These are phyloP conservation scores for Alloteropsis semialata DNA, from an alignment of 176 grass and related monocot species.

Conservation along the genomic window DNA sequence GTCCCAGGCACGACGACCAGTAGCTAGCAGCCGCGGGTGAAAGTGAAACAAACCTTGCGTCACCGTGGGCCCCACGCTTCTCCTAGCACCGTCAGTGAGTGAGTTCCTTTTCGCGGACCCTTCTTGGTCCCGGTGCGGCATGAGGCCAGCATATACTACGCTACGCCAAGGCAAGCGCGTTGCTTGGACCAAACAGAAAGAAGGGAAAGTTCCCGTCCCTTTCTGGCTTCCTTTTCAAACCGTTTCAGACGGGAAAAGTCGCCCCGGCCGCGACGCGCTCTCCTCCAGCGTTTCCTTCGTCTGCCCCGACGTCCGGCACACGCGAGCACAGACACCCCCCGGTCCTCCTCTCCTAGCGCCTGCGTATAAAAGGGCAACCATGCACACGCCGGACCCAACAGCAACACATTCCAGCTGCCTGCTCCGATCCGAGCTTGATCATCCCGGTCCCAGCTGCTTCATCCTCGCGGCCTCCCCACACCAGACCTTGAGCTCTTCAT, in stretches of 20 bases:
- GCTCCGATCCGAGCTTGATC: not conserved
- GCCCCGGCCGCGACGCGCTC: not conserved
- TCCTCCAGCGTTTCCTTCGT: not conserved
- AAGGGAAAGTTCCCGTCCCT: not conserved
- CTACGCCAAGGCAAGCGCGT: not conserved
- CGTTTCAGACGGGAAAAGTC: not conserved
- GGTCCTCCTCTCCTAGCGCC: no score
- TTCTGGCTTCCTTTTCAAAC: not conserved
- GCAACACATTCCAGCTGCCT: not conserved
- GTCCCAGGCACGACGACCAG: not conserved
- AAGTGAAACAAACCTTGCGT: no score
- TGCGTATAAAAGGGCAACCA: not conserved
- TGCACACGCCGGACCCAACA: not conserved
- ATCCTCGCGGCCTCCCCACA: not conserved
- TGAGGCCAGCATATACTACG: constrained; percentile 13
- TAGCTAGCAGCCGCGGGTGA: not conserved
- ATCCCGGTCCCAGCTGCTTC: no score
- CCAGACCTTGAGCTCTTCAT: not conserved
- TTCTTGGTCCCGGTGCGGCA: not conserved
- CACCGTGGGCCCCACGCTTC: not conserved
- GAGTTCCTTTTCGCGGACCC: not conserved
- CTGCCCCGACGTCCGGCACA: not conserved
- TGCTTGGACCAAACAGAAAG: not conserved
- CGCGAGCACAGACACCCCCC: not conserved
- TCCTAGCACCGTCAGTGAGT: not conserved